Evolutionary conservation across 495 filamentous ascomycete genomes (phyloP), one percentile per base, ranked within the genome.

Genomic region (Daldinia decipiens): DNA sequence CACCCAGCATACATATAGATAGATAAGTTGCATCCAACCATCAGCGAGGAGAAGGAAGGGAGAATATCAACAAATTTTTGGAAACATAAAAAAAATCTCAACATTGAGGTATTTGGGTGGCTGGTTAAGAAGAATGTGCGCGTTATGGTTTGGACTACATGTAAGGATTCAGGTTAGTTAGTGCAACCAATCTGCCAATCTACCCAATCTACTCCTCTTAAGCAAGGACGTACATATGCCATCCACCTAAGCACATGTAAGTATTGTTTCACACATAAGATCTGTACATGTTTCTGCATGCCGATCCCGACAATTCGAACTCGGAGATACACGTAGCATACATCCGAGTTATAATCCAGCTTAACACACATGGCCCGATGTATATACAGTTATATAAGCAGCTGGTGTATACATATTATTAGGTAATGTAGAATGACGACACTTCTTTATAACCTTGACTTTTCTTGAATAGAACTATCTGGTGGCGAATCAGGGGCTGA

Each of bases 361-460:
- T 12, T 47, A 47, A 47, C 3, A 47, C 43, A 24, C 17, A 7
- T 9, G n/a, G n/a, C n/a, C n/a, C n/a, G n/a, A 5, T 21, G 8
- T 12, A 12, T 47, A 21, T 47, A 24, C 1, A 47, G 21, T 47
- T 47, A 21, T 47, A 4, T 47, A 24, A 47, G 43, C 43, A 13
- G 19, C 21, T 24, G 5, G 9, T 12, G 15, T 52, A 15, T 21
- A 31, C 15, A 15, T 21, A 31, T 8, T 55, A 26, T 19, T 29
- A 34, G 3, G 5, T 7, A 15, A 67, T 63, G 53, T 67, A 38
- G 36, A 59, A 59, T 67, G 64, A 72, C 59, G 59, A 72, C 64
- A 64, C 27, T 47, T 69, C 29, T 6, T 34, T 51, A 36, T 43
- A 34, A 34, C n/a, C n/a, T 11, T 55, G 34, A 47, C 24, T n/a